Evolutionary conservation across 164 flowering plant genomes (phyloP).

Genomic region (Piper longum): DNA sequence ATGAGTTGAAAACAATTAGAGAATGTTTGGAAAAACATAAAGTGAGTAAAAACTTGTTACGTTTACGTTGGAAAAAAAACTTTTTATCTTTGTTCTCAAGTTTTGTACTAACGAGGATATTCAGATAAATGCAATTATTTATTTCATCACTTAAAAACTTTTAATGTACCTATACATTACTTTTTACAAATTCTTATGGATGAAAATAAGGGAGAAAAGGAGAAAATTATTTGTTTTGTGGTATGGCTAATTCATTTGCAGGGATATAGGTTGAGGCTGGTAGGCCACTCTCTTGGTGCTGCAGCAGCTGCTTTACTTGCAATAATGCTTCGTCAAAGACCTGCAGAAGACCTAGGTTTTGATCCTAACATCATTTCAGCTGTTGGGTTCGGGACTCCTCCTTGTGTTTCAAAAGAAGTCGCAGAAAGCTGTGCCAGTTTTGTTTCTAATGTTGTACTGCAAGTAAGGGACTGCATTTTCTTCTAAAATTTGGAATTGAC

Average conservation of each 20-base stretch:
- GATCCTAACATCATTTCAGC: conserved; percentile 63
- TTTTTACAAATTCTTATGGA: background rate
- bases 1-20: conserved; percentile 66
- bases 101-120: too few relatives aligned
- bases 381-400: conserved; percentile 62
- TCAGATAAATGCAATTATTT: too few relatives aligned
- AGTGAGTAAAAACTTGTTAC: conserved; percentile 24
- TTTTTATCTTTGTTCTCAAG: background rate
- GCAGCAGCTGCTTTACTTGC: conserved; percentile 71
- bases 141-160: too few relatives aligned
- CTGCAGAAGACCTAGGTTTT: conserved; percentile 54
- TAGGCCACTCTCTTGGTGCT: conserved; percentile 88
- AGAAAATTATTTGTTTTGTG: background rate
- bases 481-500: too few relatives aligned
- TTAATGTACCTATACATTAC: background rate
- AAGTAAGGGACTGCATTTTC: conserved; percentile 26
- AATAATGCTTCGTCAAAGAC: conserved; percentile 57
- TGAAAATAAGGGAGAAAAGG: background rate
- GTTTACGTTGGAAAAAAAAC: background rate
- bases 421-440: conserved; percentile 66
- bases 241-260: conserved; percentile 35
- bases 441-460: conserved; percentile 68
- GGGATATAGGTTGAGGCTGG: conserved; percentile 82
- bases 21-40: conserved; percentile 58
- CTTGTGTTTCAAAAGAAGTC: conserved; percentile 74